Conservation (phyloP, 2,329 filamentous ascomycete genomes). For the Paecilomyces formosus region DNA sequence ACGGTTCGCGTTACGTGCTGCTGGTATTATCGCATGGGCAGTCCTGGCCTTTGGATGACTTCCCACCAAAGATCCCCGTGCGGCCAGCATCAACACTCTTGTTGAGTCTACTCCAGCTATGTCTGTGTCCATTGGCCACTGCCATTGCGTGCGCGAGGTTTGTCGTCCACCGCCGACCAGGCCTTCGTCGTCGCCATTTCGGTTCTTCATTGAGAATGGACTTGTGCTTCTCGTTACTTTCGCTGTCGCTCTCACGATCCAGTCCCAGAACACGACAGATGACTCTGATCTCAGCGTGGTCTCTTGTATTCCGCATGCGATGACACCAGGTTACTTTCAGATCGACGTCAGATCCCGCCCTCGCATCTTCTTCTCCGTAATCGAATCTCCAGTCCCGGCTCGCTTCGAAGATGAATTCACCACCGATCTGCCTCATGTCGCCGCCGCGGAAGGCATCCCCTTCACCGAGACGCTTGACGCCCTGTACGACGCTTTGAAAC, state of each 20-base stretch:
- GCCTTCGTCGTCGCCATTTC: not conserved
- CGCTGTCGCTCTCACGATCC: not conserved
- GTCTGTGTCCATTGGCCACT: not conserved
- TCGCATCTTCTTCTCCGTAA: conserved; percentile 6
- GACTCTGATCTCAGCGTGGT: conserved; percentile 61
- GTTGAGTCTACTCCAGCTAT: not conserved
- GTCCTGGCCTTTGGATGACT: not conserved
- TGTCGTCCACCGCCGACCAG: not conserved
- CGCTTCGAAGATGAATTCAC: conserved; percentile 67
- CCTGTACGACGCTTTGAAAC: conserved; percentile 49
- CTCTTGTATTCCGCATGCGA: conserved; percentile 70
- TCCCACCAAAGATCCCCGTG: not conserved
- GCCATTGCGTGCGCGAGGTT: not conserved
- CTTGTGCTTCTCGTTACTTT: not conserved
- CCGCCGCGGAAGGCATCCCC: conserved; percentile 58
- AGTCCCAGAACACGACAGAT: conserved; percentile 2
- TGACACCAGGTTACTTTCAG: conserved; percentile 72
- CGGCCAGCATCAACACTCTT: not conserved
- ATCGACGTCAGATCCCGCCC: conserved; percentile 30
- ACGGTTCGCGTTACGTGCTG: not conserved
- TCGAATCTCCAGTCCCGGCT: conserved; percentile 6
- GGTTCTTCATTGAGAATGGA: not conserved
- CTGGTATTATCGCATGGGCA: not conserved
- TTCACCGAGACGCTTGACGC: conserved; percentile 49
- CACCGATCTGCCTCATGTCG: conserved; percentile 62